Evolutionary conservation across 2,329 filamentous ascomycete genomes (phyloP), one percentile per base, ranked within the genome.

Genomic region (Apiospora phragmitis): DNA sequence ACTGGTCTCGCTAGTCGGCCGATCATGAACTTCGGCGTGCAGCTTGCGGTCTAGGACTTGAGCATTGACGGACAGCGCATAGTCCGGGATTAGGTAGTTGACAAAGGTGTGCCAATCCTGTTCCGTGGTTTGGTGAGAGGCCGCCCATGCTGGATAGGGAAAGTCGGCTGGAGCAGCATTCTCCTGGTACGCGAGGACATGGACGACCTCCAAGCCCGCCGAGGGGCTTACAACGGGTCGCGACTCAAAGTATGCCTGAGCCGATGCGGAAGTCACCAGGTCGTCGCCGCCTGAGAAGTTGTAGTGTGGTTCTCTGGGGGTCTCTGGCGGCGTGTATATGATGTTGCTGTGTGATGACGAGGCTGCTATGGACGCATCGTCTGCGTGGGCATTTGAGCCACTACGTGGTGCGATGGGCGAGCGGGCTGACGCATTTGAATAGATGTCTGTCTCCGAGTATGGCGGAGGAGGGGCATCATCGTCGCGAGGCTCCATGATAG

Each of bases 21-120:
- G 72, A 41, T 78, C 75, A n/a, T 59, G 51, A 5, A 77, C 79
- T 70, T 88, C 85, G 0, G 81, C 81, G 38, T 81, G 80, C 38
- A 85, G 72, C 74, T 89, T 89, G 69, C 85, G 82, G 72, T 87
- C 84, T 21, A 85, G 77, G 24, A 88, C 75, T 66, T 81, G 81
- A 29, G 85, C 83, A 73, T 88, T 89, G 24, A 79, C 78, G 21
- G 77, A 75, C 0, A 80, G 78, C 5, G 81, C 79, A 75, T 87
- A 83, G 69, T 86, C 79, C 0, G 89, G 88, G 29, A 90, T 76
- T 21, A 90, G 77, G 71, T 85, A 86, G 74, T 89, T 89, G 65
- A 88, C 73, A 77, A 91, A 90, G 0, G 88, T 89, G 45, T 84
- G 82, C 89, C 89, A 91, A 75, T 91, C 88, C 74, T 87, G 84